Evolutionary conservation across 2,329 filamentous ascomycete genomes (phyloP).

Genomic region (Drechslera avenae): DNA sequence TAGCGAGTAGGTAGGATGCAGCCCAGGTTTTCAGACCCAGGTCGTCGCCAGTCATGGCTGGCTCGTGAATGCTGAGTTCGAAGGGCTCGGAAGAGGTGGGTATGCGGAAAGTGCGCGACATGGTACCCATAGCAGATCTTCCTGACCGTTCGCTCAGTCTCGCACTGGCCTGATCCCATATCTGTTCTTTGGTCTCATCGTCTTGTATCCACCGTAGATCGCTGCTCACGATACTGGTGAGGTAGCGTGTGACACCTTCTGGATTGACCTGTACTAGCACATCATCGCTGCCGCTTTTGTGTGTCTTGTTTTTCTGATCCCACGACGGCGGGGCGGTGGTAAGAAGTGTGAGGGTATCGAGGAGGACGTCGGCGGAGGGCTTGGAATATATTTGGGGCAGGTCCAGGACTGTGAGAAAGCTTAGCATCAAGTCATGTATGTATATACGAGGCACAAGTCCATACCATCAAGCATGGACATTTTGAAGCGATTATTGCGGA

Average conservation of each 20-base stretch:
- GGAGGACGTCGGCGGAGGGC: constrained; percentile 68
- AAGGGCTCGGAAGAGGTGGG: constrained; percentile 50
- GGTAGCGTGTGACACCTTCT: constrained; percentile 65
- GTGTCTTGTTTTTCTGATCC: constrained; percentile 54
- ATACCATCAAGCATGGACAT: constrained; percentile 41
- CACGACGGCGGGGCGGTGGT: constrained; percentile 71
- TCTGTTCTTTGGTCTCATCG: constrained; percentile 67
- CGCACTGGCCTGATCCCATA: constrained; percentile 80
- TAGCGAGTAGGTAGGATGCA: constrained; percentile 83
- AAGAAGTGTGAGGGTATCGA: constrained; percentile 69
- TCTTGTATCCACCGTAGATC: constrained; percentile 70
- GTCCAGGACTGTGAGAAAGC: constrained; percentile 63
- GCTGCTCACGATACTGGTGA: constrained; percentile 71
- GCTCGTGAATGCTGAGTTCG: constrained; percentile 78
- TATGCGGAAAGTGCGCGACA: constrained; percentile 66
- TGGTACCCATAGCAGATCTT: constrained; percentile 68
- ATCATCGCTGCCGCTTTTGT: constrained; percentile 23
- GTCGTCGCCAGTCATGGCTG: constrained; percentile 83
- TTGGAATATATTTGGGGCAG: constrained; percentile 83
- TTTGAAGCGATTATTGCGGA: constrained; percentile 7
- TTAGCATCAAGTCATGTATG: constrained; percentile 16
- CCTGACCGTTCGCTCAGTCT: constrained; percentile 87
- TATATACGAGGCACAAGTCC: neutral
- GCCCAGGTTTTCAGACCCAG: constrained; percentile 96
- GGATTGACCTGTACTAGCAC: constrained; percentile 48